Evolutionary conservation across 306 rosid species (phyloP), one percentile per base, ranked within the genome.

Genomic region (Dryas alaskensis): DNA sequence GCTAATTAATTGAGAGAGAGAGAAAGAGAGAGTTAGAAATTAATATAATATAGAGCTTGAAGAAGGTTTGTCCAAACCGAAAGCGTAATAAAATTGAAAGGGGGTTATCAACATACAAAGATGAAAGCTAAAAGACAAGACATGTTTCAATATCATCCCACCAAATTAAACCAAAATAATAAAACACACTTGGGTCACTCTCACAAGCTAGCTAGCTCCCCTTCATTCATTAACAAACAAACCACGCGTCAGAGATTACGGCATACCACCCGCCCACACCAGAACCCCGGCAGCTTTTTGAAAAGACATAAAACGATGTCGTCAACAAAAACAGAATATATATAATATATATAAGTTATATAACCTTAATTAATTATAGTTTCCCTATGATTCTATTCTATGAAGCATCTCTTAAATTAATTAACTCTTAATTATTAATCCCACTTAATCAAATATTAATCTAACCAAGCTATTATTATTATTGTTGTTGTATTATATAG

Each of bases 171-270:
- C 51, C n/a, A 31, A 22, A 72, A 43, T 49, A 66, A 52, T 51
- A 52, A 72, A 53, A 61, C 62, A 40, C 44, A 61, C 54, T 72
- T 5, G 0, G 58, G 60, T 52, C 71, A 50, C 69, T 77, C 60
- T 77, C 53, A 4, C 2, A 43, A 58, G 43, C 63, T 37, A 31
- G 37, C 37, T 31, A 31, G 37, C 31, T 44, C 7, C 43, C 5
- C 25, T 27, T n/a, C 53, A 54, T 14, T 54, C 16, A 39, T 61
- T 67, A 53, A 61, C 60, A 60, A 80, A 71, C 76, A 72, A 65
- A 40, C 61, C 2, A 67, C 8, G 58, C 74, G 72, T 81, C 58
- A 73, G 78, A 61, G 79, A 77, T 81, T 81, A 62, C 79, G 79
- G 81, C 85, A 73, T 61, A 73, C 78, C 79, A 68, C 76, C 73